Evolutionary conservation across 2,329 filamentous ascomycete genomes (phyloP), one percentile per base, ranked within the genome.

Genomic region (Magnaporthiopsis poae): DNA sequence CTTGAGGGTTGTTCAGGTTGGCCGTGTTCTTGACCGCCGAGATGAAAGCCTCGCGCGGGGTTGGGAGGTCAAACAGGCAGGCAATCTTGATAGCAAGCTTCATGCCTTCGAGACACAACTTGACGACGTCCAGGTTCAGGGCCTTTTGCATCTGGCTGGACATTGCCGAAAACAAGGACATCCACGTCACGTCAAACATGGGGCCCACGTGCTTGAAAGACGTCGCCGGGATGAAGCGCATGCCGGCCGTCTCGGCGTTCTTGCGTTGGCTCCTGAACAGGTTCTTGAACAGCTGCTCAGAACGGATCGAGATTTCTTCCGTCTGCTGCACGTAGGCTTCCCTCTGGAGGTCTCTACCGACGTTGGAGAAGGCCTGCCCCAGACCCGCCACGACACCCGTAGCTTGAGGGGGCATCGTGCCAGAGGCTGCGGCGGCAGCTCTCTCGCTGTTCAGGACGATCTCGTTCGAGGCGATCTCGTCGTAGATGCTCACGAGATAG

Each of bases 131-230:
- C 5, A 96, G 82, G 73, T 97, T 97, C 71, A 96, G 91, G 0
- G 91, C 90, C 74, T 96, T 93, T 72, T 98, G 95, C 75, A 95
- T 93, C 71, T 96, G 91, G 64, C 91, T 93, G 1, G 94, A 97
- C 33, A 99, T 84, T 0, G 93, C 93, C 5, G 94, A 98, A 73
- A 99, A 90, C 77, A 97, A 96, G 12, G 94, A 96, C 94, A 98
- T 99, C 95, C 95, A 99, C 0, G 92, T 96, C 31, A 96, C 92
- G 72, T 96, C 93, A 74, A 99, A 98, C 95, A 99, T 99, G 0
- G 95, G 92, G 0, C 95, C 95, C 64, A 97, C 90, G 75, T 99
- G 95, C 72, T 92, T 94, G 75, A 92, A 93, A 0, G 93, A 98
- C 1, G 92, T 95, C 3, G 95, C 95, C 0, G 92, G 90, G 66